These are phyloP conservation scores for Lactuca saligna DNA, from an alignment of 129 eudicot species.

Conservation along the genomic window DNA sequence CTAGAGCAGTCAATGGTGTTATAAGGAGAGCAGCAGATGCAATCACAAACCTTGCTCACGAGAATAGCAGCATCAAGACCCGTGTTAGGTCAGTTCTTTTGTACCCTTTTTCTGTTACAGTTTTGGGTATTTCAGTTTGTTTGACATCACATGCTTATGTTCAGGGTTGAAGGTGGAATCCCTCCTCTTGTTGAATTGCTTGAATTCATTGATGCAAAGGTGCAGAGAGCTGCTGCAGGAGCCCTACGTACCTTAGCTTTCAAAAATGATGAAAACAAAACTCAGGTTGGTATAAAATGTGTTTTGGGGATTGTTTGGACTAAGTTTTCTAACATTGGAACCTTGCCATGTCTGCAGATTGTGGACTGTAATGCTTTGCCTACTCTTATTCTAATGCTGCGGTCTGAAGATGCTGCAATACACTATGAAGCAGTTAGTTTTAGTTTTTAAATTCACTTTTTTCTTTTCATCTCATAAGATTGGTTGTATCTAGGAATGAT, in stretches of 20 bases:
- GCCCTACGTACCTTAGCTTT: conserved; percentile 86
- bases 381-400: conserved; percentile 78
- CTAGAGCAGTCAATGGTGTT: conserved; percentile 69
- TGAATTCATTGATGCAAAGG: conserved; percentile 73
- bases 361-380: conserved; percentile 95
- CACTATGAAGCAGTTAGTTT: conserved; percentile 86
- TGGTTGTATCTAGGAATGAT: conserved; percentile 20
- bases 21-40: conserved; percentile 89
- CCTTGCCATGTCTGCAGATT: conserved; percentile 50
- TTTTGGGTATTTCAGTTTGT: conserved; percentile 8
- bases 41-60: conserved; percentile 89
- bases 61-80: conserved; percentile 72
- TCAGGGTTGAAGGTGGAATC: conserved; percentile 87
- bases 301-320: background rate
- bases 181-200: conserved; percentile 94
- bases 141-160: conserved; percentile 7
- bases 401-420: conserved; percentile 84
- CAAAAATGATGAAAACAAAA: conserved; percentile 84
- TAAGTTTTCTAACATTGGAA: conserved; percentile 1
- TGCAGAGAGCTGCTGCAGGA: conserved; percentile 93
- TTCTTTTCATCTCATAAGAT: conserved; percentile 17
- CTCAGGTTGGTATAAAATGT: conserved; percentile 50
- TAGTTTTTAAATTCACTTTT: background rate
- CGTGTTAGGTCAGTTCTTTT: conserved; percentile 58
- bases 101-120: conserved; percentile 10